A percentile compares a stretch with the other conserved stretches of the same genome.
Conservation (phyloP, 495 filamentous ascomycete species). For the Pseudevernia furfuracea region DNA sequence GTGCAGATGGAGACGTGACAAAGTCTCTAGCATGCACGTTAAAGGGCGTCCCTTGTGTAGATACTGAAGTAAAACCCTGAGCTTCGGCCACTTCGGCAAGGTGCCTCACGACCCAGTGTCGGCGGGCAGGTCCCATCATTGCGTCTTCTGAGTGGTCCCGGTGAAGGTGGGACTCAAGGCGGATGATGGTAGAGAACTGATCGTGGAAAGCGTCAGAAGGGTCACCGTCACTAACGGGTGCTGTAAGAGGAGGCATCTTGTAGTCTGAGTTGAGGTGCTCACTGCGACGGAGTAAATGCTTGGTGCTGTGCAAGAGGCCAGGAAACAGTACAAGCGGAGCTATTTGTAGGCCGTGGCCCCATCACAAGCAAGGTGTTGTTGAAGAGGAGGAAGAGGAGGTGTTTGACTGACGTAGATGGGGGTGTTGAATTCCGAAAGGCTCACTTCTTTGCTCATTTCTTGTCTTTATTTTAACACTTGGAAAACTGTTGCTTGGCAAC, state of each 20-base stretch:
- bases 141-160: background rate
- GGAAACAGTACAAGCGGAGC: background rate
- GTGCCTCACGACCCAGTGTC: background rate
- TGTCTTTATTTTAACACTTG: background rate
- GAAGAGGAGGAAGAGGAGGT: background rate
- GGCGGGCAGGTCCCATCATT: background rate
- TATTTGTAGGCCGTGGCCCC: background rate
- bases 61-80: background rate
- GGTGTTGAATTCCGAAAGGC: background rate
- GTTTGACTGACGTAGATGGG: background rate
- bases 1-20: background rate
- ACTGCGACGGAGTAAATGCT: background rate
- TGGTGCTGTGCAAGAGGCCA: background rate
- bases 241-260: background rate
- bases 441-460: background rate
- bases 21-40: background rate
- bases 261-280: background rate
- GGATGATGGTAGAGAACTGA: background rate
- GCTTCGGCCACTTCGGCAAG: background rate
- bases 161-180: background rate
- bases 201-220: background rate
- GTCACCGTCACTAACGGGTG: background rate
- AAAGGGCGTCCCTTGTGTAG: background rate
- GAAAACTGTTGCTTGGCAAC: background rate
- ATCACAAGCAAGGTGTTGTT: background rate